Base-by-base conservation (phyloP, 345 rosid genomes). In the Laguncularia racemosa region DNA sequence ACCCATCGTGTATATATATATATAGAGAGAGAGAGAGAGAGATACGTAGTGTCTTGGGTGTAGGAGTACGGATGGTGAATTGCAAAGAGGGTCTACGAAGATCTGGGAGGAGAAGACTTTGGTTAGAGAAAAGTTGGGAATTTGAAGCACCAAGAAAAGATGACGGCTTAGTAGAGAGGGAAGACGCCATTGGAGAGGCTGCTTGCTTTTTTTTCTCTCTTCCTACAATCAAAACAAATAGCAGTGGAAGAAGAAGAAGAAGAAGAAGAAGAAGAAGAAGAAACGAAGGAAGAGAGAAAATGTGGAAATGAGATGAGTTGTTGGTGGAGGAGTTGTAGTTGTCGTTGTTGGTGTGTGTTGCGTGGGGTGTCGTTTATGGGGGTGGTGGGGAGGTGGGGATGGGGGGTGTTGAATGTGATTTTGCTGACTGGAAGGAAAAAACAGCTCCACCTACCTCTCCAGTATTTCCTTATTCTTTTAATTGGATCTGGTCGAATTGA, bases 41-140 rank as follows among this genome's bases (percentile, higher is more conserved):
- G 86, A 80, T 57, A 85, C 92, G 76, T 57, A 85, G 64, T 50
- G 73, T 82, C 53, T 74, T 76, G 26, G 64, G 70, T 55, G 75
- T 55, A 11, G 63, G 70, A 19, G 80, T 55, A 16, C 81, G 79
- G 67, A 71, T 15, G n/a, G 74, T 71, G 77, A 82, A 60, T 61
- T 64, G 80, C 46, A 78, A 65, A 0, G 84, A 67, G 54, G 64
- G 67, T 52, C 69, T 67, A 20, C 71, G 78, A 64, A 82, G 77
- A 72, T 80, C 86, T 17, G 82, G 58, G 14, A 78, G 50, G 16
- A 62, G 66, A 62, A 67, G 64, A 21, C 44, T n/a, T 44, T 71
- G 68, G 56, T 73, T 66, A 13, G 72, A 33, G 48, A 55, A 55
- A 18, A 56, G 28, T 47, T 53, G 57, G 62, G 66, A 55, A 57